Evolutionary conservation across 2,329 filamentous ascomycete species (phyloP).

Genomic region (Scopulariopsis brevicaulis): DNA sequence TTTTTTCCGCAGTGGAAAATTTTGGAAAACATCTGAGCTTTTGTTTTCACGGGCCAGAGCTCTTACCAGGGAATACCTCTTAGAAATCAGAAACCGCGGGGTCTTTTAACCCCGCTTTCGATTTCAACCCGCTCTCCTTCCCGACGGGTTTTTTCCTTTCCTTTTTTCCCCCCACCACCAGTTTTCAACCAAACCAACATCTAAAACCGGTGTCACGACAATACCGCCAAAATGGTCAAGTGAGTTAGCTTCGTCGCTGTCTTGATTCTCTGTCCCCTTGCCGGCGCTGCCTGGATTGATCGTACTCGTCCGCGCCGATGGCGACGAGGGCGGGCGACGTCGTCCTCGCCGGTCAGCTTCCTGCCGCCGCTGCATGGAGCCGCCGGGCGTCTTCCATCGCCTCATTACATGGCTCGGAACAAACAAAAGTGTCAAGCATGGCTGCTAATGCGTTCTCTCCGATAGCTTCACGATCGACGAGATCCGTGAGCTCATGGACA

Average conservation of each 20-base stretch:
- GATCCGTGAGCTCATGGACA: slow-evolving; percentile 71
- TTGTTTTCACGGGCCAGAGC: neutral
- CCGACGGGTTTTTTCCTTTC: slow-evolving; percentile 11
- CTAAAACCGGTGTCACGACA: slow-evolving; percentile 33
- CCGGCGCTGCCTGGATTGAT: neutral
- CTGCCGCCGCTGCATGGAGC: slow-evolving; percentile 3
- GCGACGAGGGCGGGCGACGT: neutral
- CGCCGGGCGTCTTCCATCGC: neutral
- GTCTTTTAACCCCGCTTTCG: slow-evolving; percentile 32
- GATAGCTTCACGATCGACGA: slow-evolving; percentile 94
- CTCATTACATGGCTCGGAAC: neutral
- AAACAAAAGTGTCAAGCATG: neutral
- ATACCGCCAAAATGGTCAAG: slow-evolving; percentile 99
- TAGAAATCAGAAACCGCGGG: slow-evolving; percentile 10
- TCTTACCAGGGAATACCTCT: neutral
- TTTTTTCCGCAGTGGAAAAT: slow-evolving; percentile 3
- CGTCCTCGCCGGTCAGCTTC: slow-evolving; percentile 4
- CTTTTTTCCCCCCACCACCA: slow-evolving; percentile 12
- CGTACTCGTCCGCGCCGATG: neutral
- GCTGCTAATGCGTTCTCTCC: neutral
- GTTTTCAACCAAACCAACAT: slow-evolving; percentile 18
- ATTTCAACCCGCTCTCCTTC: slow-evolving; percentile 7
- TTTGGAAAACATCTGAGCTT: slow-evolving; percentile 2
- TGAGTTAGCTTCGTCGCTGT: slow-evolving; percentile 44
- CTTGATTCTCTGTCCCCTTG: slow-evolving; percentile 4